phyloP scores from a whole-genome alignment of 345 rosid species.

The Anacardium occidentale region DNA sequence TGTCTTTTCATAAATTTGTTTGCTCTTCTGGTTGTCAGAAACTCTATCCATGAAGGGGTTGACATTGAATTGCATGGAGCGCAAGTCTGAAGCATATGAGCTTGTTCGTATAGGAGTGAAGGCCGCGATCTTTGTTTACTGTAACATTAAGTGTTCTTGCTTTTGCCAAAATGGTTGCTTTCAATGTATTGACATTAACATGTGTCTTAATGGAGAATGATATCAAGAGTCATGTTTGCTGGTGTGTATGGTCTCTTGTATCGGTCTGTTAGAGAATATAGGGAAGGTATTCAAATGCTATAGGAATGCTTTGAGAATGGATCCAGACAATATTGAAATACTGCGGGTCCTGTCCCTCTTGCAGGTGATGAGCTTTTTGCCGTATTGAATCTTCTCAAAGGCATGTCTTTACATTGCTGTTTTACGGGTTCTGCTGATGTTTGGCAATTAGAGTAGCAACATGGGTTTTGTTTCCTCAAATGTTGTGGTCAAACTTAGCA shows the following conservation, averaged over 20 bases:
- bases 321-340: constrained; percentile 97
- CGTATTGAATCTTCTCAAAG: not conserved
- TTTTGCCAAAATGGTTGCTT: constrained; percentile 15
- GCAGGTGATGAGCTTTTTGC: constrained; percentile 58
- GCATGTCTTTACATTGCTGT: not conserved
- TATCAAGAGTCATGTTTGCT: constrained; percentile 98
- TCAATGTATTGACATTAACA: constrained; percentile 14
- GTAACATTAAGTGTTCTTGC: not conserved
- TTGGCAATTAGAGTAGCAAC: not conserved
- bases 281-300: constrained; percentile 99
- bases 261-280: constrained; percentile 97
- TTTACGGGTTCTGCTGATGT: not conserved
- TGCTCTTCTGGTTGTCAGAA: constrained; percentile 47
- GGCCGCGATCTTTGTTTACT: constrained; percentile 41
- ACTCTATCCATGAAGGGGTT: constrained; percentile 98
- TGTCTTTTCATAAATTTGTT: not conserved
- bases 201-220: constrained; percentile 73
- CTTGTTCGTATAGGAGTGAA: constrained; percentile 93
- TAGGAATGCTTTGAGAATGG: constrained; percentile 88
- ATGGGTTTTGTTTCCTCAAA: not conserved
- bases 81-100: constrained; percentile 95
- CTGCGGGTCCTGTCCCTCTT: constrained; percentile 88
- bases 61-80: constrained; percentile 98
- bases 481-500: not conserved
- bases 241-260: constrained; percentile 98